These are phyloP conservation scores for Phytophthora megakarya DNA, from an alignment of 352 stramenopile species.

Conservation along the genomic window DNA sequence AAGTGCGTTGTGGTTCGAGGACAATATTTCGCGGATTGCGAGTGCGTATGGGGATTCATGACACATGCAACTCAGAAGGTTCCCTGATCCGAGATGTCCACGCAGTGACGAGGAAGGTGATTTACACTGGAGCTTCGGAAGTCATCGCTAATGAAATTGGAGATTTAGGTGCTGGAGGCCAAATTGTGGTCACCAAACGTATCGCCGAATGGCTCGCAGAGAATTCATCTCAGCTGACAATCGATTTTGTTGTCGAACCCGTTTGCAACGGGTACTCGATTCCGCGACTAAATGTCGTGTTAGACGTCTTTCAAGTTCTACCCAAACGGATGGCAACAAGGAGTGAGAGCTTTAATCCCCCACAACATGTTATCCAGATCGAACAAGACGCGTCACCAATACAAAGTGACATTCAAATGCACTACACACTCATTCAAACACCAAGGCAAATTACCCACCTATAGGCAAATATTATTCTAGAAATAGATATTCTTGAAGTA, in stretches of 20 bases:
- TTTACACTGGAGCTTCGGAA: slow-evolving; percentile 61
- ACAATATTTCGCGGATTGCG: slow-evolving; percentile 57
- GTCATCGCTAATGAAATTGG: slow-evolving; percentile 60
- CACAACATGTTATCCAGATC: slow-evolving; percentile 21
- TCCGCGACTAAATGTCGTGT: slow-evolving; percentile 27
- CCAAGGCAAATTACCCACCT: too few species aligned
- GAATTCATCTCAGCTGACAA: slow-evolving; percentile 29
- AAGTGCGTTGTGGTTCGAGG: slow-evolving; percentile 43
- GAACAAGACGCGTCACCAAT: slow-evolving; percentile 19
- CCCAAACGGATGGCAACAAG: slow-evolving; percentile 28
- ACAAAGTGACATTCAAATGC: slow-evolving; percentile 14
- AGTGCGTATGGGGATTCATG: slow-evolving; percentile 66
- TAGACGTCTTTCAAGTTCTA: slow-evolving; percentile 45
- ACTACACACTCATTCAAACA: slow-evolving; percentile 25
- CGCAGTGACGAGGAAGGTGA: slow-evolving; percentile 53
- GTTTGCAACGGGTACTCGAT: slow-evolving; percentile 42
- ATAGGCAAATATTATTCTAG: too few species aligned
- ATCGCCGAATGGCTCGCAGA: slow-evolving; percentile 45
- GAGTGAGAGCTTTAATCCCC: slow-evolving; percentile 23
- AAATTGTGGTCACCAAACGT: slow-evolving; percentile 56
- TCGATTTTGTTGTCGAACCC: slow-evolving; percentile 31
- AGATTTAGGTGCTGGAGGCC: slow-evolving; percentile 49
- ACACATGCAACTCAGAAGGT: slow-evolving; percentile 47
- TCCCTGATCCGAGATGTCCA: slow-evolving; percentile 56
- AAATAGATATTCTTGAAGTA: too few species aligned